Evolutionary conservation across 371 early-diverging fungal genomes (phyloP).

Genomic region (Rhizopus sp.): DNA sequence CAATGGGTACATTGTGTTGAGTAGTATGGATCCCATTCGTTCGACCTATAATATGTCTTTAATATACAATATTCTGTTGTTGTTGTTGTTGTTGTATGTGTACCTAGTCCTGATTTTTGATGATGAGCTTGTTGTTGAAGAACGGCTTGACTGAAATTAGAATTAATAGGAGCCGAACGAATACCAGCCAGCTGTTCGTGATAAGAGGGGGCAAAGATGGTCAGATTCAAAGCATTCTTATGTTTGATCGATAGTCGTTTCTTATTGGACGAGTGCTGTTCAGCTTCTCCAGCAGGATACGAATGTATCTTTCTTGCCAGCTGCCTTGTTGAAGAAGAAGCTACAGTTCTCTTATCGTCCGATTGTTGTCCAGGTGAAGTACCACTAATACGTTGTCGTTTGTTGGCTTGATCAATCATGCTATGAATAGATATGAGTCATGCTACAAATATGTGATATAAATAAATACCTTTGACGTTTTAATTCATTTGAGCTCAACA

Average conservation of each 20-base stretch:
- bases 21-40: slow-evolving; percentile 4
- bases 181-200: slow-evolving; percentile 53
- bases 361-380: not conserved
- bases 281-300: slow-evolving; percentile 6
- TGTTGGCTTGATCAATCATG: slow-evolving; percentile 4
- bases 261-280: slow-evolving; percentile 5
- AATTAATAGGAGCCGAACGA: slow-evolving; percentile 60
- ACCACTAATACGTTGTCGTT: not conserved
- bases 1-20: slow-evolving; percentile 4
- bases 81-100: slow-evolving; percentile 24
- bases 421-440: not conserved
- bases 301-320: slow-evolving; percentile 19
- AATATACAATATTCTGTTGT: not conserved
- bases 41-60: not conserved
- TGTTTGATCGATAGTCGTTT: slow-evolving; percentile 34
- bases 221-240: slow-evolving; percentile 58
- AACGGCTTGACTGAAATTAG: slow-evolving; percentile 32
- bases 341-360: slow-evolving; percentile 21
- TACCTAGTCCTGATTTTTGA: slow-evolving; percentile 1
- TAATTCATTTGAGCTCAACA: slow-evolving; percentile 19
- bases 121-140: slow-evolving; percentile 17
- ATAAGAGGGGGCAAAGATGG: slow-evolving; percentile 63
- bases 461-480: slow-evolving; percentile 18
- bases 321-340: slow-evolving; percentile 10
- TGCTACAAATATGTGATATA: not conserved